phyloP scores from a whole-genome alignment of 805 yeast genomes.

The Yamadazyma endophytica region DNA sequence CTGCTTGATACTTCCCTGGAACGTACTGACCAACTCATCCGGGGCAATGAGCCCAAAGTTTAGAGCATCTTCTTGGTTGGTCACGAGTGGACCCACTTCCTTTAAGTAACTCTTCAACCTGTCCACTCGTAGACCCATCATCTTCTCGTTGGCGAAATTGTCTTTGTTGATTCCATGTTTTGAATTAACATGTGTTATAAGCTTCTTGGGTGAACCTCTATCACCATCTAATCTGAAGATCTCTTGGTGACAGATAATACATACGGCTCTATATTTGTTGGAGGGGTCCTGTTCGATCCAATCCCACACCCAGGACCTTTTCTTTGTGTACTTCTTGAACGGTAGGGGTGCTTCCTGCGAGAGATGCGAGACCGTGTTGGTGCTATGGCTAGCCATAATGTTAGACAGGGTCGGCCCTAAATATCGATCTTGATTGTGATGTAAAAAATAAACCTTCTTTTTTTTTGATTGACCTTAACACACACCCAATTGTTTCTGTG shows the following conservation, averaged over 20 bases:
- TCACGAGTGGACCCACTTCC: slow-evolving; percentile 10
- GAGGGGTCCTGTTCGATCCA: slow-evolving; percentile 15
- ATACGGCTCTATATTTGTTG: slow-evolving; percentile 14
- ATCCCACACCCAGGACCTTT: slow-evolving; percentile 17
- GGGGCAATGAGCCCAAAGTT: slow-evolving; percentile 2
- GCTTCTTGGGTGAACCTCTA: slow-evolving; percentile 15
- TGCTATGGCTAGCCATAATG: slow-evolving; percentile 8
- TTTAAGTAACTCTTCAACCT: slow-evolving; percentile 8
- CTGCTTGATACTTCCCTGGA: no score
- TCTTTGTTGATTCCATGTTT: slow-evolving; percentile 13
- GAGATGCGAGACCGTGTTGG: slow-evolving; percentile 13
- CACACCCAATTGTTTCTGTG: no score
- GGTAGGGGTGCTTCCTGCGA: slow-evolving; percentile 14
- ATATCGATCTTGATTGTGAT: no score
- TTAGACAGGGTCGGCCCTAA: no score
- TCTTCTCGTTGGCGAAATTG: slow-evolving; percentile 6
- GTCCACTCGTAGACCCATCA: slow-evolving; percentile 5
- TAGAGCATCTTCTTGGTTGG: slow-evolving; percentile 11
- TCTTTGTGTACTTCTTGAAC: slow-evolving; percentile 14
- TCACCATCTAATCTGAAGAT: slow-evolving; percentile 14
- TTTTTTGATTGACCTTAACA: no score
- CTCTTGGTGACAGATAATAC: slow-evolving; percentile 13
- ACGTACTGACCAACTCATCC: no score
- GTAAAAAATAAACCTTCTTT: no score
- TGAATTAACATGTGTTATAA: slow-evolving; percentile 14